phyloP scores from a whole-genome alignment of 2,329 filamentous ascomycete species.

The Aureobasidium sp. region DNA sequence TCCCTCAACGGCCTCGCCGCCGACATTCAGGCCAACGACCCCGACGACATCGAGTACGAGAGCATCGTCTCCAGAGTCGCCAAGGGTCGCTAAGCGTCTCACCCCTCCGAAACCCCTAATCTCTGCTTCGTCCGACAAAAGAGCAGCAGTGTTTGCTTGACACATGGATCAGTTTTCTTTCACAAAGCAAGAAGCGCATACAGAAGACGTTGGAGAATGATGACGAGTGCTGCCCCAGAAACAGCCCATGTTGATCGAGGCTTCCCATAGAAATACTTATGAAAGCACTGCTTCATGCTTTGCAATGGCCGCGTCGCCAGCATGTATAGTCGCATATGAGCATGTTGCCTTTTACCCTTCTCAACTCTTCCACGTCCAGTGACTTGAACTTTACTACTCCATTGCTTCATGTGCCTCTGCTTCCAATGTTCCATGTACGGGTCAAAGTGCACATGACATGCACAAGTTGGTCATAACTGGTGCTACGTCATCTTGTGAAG shows the following conservation, averaged over 20 bases:
- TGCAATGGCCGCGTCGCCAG: slow-evolving; percentile 1
- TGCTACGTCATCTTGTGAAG: slow-evolving; percentile 1
- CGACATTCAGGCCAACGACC: slow-evolving; percentile 79
- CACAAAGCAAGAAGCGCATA: slow-evolving; percentile 7
- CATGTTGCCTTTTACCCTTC: background rate
- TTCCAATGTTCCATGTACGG: background rate
- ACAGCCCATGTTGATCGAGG: slow-evolving; percentile 8
- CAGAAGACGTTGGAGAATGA: slow-evolving; percentile 11
- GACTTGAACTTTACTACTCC: background rate
- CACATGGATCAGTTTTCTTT: background rate
- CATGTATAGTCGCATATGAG: slow-evolving; percentile 13
- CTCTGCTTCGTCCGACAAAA: background rate
- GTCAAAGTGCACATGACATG: background rate
- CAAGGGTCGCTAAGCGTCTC: slow-evolving; percentile 37
- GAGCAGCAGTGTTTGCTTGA: background rate
- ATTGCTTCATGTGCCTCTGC: background rate
- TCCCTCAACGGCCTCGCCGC: slow-evolving; percentile 65
- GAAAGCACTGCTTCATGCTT: slow-evolving; percentile 16
- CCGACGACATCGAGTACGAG: slow-evolving; percentile 73
- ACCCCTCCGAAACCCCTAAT: background rate
- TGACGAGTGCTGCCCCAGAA: background rate
- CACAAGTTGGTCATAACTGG: background rate
- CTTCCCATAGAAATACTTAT: slow-evolving; percentile 14
- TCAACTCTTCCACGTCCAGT: background rate
- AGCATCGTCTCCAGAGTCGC: slow-evolving; percentile 52